These are phyloP conservation scores for Fusarium buxicola DNA, from an alignment of 2,329 filamentous ascomycete species.

Conservation along the genomic window DNA sequence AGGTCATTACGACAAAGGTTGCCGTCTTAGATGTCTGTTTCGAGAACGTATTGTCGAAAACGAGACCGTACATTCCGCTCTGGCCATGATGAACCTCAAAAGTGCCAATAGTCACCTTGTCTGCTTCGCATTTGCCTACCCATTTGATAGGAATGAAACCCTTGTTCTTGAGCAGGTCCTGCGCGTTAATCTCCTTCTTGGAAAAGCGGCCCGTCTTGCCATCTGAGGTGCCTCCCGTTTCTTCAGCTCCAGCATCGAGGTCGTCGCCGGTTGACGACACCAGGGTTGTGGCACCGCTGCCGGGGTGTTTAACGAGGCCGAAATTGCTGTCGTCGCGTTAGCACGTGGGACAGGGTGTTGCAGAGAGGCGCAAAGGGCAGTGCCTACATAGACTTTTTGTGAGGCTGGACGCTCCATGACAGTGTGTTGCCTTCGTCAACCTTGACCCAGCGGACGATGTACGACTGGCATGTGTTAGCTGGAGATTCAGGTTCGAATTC, in stretches of 20 bases:
- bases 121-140: conserved; percentile 95
- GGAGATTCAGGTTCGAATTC: conserved; percentile 1
- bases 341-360: conserved; percentile 2
- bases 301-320: conserved; percentile 96
- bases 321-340: conserved; percentile 74
- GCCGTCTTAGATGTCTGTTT: conserved; percentile 95
- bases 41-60: conserved; percentile 99
- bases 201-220: conserved; percentile 61
- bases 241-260: conserved; percentile 60
- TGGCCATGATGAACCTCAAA: conserved; percentile 81
- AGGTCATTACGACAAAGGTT: conserved; percentile 93
- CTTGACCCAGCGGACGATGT: conserved; percentile 97
- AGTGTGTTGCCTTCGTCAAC: conserved; percentile 92
- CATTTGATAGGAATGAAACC: conserved; percentile 80
- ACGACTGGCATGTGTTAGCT: conserved; percentile 74
- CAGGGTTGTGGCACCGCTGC: conserved; percentile 69
- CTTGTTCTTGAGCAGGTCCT: conserved; percentile 73
- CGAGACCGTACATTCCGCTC: conserved; percentile 93
- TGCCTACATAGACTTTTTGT: conserved; percentile 91
- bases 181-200: conserved; percentile 71
- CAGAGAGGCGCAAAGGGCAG: conserved; percentile 10
- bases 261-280: conserved; percentile 57
- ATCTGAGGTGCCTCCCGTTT: conserved; percentile 56
- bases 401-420: conserved; percentile 96
- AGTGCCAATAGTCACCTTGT: conserved; percentile 92